Percentiles rank a stretch among this genome's conserved stretches.
Evolutionary conservation across 176 grass and related monocot species (phyloP).

Genomic region (Hsuehochloa calcarea): DNA sequence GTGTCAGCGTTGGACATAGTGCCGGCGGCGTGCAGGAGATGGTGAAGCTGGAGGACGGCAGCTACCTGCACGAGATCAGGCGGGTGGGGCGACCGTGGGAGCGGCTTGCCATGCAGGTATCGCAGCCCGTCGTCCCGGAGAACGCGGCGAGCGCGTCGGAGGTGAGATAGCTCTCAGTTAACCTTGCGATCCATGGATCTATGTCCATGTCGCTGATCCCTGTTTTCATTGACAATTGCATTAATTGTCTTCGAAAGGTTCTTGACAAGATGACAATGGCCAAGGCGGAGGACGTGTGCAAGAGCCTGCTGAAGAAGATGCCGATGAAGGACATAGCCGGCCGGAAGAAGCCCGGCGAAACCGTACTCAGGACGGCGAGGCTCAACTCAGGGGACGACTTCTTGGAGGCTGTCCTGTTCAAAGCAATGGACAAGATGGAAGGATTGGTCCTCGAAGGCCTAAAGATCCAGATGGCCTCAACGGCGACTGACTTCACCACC

Average conservation of each 20-base stretch:
- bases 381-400: constrained; percentile 32
- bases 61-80: constrained; percentile 53
- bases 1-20: not conserved
- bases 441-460: constrained; percentile 51
- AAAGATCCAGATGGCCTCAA: constrained; percentile 54
- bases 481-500: not conserved
- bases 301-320: constrained; percentile 39
- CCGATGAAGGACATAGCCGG: constrained; percentile 49
- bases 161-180: constrained; percentile 19
- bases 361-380: not conserved
- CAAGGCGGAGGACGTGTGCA: constrained; percentile 36
- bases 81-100: constrained; percentile 45
- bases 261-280: constrained; percentile 44
- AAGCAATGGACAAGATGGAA: constrained; percentile 46
- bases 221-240: not conserved
- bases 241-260: constrained; percentile 33
- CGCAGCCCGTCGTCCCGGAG: constrained; percentile 36
- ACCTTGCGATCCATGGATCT: not conserved
- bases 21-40: not conserved
- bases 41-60: constrained; percentile 40
- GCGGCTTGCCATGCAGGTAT: constrained; percentile 56
- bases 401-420: constrained; percentile 43
- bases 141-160: constrained; percentile 38
- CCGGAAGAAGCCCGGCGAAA: not conserved
- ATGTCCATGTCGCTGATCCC: not conserved